phyloP scores from a whole-genome alignment of 352 stramenopile species.

The Peronospora belbahrii region DNA sequence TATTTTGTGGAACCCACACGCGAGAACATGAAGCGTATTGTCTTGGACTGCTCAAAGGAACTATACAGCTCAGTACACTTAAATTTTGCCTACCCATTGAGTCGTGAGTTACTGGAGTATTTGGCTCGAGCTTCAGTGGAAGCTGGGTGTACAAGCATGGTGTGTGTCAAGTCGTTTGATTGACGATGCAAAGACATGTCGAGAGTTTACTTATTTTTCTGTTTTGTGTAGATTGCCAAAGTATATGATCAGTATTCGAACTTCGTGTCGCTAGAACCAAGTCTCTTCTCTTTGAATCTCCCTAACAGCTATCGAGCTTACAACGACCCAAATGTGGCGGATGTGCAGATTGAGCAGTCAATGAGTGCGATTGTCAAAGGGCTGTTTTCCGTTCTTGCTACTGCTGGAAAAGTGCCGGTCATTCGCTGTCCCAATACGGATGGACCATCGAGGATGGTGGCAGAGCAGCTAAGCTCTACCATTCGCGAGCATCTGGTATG shows the following conservation, averaged over 20 bases:
- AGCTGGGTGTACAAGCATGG: conserved; percentile 69
- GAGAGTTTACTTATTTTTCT: neutral
- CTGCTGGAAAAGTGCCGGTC: conserved; percentile 89
- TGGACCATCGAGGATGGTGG: conserved; percentile 94
- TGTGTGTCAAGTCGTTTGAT: conserved; percentile 7
- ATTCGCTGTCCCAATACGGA: conserved; percentile 92
- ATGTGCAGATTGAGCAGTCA: conserved; percentile 73
- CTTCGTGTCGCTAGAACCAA: conserved; percentile 93
- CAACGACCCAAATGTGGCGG: conserved; percentile 83
- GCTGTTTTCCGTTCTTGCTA: conserved; percentile 92
- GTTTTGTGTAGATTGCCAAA: conserved; percentile 77
- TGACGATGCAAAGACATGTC: neutral
- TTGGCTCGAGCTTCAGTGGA: conserved; percentile 79
- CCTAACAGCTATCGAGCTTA: conserved; percentile 90
- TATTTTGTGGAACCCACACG: conserved; percentile 95
- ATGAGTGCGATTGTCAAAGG: conserved; percentile 64
- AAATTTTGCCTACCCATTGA: conserved; percentile 91
- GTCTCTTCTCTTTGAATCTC: conserved; percentile 92
- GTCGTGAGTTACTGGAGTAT: conserved; percentile 77
- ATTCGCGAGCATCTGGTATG: conserved; percentile 71
- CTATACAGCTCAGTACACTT: conserved; percentile 92
- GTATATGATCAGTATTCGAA: conserved; percentile 97
- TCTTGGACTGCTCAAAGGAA: conserved; percentile 88
- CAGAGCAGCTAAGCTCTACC: conserved; percentile 85
- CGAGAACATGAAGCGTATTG: conserved; percentile 93